phyloP scores from a whole-genome alignment of 306 rosid species.

The Sphenostylis stenocarpa region DNA sequence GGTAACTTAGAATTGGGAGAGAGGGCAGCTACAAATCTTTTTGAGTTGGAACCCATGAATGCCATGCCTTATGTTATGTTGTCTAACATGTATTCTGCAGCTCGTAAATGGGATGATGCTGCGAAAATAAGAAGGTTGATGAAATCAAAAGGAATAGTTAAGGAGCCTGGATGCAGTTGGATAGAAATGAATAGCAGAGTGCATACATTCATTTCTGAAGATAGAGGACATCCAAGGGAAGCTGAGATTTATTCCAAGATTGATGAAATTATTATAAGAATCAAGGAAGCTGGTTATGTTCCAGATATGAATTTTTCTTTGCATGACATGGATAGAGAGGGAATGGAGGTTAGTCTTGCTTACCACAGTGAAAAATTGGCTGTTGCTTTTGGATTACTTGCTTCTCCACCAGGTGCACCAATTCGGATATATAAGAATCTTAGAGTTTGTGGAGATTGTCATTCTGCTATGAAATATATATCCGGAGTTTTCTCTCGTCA shows the following conservation, averaged over 20 bases:
- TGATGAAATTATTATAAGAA: slow-evolving; percentile 57
- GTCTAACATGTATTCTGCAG: slow-evolving; percentile 80
- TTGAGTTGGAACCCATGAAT: slow-evolving; percentile 65
- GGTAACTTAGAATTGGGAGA: slow-evolving; percentile 76
- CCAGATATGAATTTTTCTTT: slow-evolving; percentile 77
- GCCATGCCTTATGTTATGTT: slow-evolving; percentile 71
- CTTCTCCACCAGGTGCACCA: slow-evolving; percentile 55
- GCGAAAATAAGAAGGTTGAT: slow-evolving; percentile 67
- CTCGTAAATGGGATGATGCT: slow-evolving; percentile 69
- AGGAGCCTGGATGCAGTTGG: slow-evolving; percentile 96
- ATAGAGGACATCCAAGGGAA: slow-evolving; percentile 68
- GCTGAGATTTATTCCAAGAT: slow-evolving; percentile 70
- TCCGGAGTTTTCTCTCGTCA: slow-evolving; percentile 57
- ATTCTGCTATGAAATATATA: slow-evolving; percentile 74
- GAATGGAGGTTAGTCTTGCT: slow-evolving; percentile 69
- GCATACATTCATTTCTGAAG: slow-evolving; percentile 79
- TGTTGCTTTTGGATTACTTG: slow-evolving; percentile 75
- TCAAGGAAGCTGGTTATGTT: slow-evolving; percentile 73
- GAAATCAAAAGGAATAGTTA: slow-evolving; percentile 77
- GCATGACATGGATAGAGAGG: slow-evolving; percentile 82
- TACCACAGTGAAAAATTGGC: slow-evolving; percentile 89
- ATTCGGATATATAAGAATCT: slow-evolving; percentile 84
- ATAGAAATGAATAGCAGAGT: slow-evolving; percentile 62
- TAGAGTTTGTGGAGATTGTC: slow-evolving; percentile 92
- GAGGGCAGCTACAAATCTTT: slow-evolving; percentile 70